Percentiles rank a stretch among this genome's conserved stretches.
These are phyloP conservation scores for Phaeosphaeriaceae sp. DNA, from an alignment of 2,329 filamentous ascomycete species.

Conservation along the genomic window DNA sequence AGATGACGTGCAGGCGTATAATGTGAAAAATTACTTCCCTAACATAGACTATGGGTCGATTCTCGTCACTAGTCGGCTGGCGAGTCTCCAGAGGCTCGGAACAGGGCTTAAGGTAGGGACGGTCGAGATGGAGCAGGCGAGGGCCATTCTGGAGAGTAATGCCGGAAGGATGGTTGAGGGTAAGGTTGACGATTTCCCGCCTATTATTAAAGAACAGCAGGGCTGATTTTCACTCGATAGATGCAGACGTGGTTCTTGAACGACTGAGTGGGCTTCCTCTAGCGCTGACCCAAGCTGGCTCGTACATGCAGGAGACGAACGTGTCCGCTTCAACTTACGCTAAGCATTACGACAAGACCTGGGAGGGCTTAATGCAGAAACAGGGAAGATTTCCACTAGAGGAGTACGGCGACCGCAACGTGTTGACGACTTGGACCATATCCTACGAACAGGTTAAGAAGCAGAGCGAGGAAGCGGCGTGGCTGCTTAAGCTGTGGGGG, in stretches of 20 bases:
- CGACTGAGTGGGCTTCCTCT: conserved; percentile 55
- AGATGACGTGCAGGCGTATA: conserved; percentile 19
- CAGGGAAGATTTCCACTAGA: conserved; percentile 31
- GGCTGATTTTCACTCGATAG: conserved; percentile 5
- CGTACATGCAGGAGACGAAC: conserved; percentile 47
- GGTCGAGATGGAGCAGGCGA: conserved; percentile 23
- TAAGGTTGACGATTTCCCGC: no score
- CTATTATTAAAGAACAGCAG: no score
- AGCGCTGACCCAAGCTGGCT: conserved; percentile 55
- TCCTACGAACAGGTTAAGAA: conserved; percentile 31
- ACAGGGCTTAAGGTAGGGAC: conserved; percentile 34
- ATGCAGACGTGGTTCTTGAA: conserved; percentile 36
- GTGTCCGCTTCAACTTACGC: conserved; percentile 40
- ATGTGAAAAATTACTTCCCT: conserved; percentile 24
- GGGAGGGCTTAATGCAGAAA: conserved; percentile 42
- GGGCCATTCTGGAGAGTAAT: conserved; percentile 9
- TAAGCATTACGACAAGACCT: conserved; percentile 52
- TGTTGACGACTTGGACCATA: conserved; percentile 37
- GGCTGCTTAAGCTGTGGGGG: conserved; percentile 34
- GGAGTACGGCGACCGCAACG: conserved; percentile 35
- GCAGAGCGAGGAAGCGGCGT: conserved; percentile 22
- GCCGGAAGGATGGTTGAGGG: no score
- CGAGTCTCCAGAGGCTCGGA: conserved; percentile 23
- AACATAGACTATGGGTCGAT: conserved; percentile 22
- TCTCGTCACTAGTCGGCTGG: conserved; percentile 25